Percentiles rank a stretch among this genome's conserved stretches.
phyloP scores from a whole-genome alignment of 148 eudicot species.

The Camellia granthamiana region DNA sequence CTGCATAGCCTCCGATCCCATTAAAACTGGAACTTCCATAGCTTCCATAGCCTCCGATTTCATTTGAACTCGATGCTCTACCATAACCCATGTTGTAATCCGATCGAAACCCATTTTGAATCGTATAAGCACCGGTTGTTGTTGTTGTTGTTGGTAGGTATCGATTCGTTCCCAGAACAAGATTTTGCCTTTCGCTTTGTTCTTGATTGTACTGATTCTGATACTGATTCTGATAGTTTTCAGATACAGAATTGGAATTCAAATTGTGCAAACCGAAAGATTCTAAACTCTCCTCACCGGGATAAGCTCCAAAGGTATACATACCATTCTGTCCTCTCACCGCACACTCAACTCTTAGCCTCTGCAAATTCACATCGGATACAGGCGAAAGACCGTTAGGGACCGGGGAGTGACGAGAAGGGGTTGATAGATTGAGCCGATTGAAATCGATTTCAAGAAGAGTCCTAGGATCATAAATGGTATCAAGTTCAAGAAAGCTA shows the following conservation, averaged over 20 bases:
- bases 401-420: background rate
- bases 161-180: background rate
- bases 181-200: background rate
- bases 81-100: too few relatives aligned
- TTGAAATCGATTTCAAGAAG: background rate
- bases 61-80: background rate
- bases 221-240: background rate
- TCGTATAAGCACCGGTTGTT: background rate
- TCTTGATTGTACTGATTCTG: background rate
- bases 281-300: background rate
- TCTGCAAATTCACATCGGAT: background rate
- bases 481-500: background rate
- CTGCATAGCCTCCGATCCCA: too few relatives aligned
- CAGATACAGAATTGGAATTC: background rate
- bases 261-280: background rate
- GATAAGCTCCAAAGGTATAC: background rate
- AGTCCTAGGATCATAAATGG: background rate
- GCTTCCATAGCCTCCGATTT: background rate
- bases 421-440: background rate
- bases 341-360: slow-evolving; percentile 16
- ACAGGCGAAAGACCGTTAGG: background rate
- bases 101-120: background rate
- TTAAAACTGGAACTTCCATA: too few relatives aligned
- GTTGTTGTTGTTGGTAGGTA: background rate
- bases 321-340: slow-evolving; percentile 5